Base-by-base conservation (phyloP, 371 early-diverging fungal genomes). In the Fennellomyces sp. region DNA sequence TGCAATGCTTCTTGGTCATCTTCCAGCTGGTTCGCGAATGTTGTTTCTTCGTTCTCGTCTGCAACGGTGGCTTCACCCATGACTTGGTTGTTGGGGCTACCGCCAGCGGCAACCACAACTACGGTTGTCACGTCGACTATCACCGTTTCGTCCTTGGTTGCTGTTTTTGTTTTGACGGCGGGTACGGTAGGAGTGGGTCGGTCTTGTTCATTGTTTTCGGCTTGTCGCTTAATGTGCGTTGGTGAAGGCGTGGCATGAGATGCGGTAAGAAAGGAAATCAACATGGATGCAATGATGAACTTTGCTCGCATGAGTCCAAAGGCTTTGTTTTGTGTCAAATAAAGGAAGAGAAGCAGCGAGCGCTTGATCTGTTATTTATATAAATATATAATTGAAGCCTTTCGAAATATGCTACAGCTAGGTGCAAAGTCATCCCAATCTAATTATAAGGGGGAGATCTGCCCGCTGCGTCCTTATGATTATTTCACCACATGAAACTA, bases 1-100 rank as follows among this genome's bases (percentile, higher is more conserved):
- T 58, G 45, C 15, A 66, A 45, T 8, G 66, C 66, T 29, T 50
- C 61, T 28, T 66, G 66, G 26, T 66, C 66, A 19, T 66, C 66
- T 30, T 61, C 52, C 27, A 66, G 49, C 30, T 66, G 66, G n/a
- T 61, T 56, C 47, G 45, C 66, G 23, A 66, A 35, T 5, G 51
- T 29, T 19, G 35, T 35, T 4, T 35, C 29, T 39, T 41, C 28
- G 23, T 56, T 42, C 26, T 30, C 29, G 29, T 41, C 56, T 6
- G 5, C n/a, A 39, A 19, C n/a, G 13, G 13, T 19, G 5, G 13
- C 39, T 11, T 8, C 15, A 15, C n/a, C 13, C 13, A 39, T n/a
- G 17, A 39, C 39, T 39, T 39, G 38, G 17, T 38, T 38, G 13
- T 38, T 17, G 11, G 38, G 38, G 17, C 38, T 39, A 19, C 39